Conservation (phyloP, 2,329 filamentous ascomycete species). For the Graphilbum sp. region DNA sequence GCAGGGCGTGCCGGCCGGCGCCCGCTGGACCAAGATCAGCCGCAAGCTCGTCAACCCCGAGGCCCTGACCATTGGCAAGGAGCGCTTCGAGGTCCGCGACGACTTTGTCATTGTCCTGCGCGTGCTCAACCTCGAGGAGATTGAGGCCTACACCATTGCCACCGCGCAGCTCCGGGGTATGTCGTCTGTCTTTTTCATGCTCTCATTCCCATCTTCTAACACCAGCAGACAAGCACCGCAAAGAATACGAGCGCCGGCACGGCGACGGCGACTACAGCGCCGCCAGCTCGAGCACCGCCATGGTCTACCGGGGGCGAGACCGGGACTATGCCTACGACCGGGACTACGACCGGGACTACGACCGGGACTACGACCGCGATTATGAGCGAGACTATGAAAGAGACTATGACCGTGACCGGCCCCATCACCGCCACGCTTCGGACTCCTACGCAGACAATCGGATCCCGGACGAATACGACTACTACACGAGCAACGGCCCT, state of each 20-base stretch:
- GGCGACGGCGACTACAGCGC: not conserved
- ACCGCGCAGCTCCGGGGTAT: slow-evolving; percentile 71
- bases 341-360: slow-evolving; percentile 2
- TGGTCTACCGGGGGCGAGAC: not conserved
- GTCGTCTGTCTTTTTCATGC: slow-evolving; percentile 11
- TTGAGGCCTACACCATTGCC: slow-evolving; percentile 68
- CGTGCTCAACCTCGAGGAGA: slow-evolving; percentile 76
- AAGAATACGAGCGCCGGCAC: slow-evolving; percentile 18
- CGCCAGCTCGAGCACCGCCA: not conserved
- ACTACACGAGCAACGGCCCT: no score
- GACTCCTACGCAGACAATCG: no score
- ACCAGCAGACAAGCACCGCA: slow-evolving; percentile 19
- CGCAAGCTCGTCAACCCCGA: slow-evolving; percentile 79
- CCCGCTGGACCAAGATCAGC: slow-evolving; percentile 87
- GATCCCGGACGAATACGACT: no score
- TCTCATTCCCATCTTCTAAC: not conserved
- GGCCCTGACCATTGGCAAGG: slow-evolving; percentile 70
- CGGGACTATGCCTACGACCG: not conserved
- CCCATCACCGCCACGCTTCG: no score
- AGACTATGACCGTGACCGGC: slow-evolving; percentile 7
- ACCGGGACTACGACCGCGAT: slow-evolving; percentile 4
- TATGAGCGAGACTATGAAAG: slow-evolving; percentile 1
- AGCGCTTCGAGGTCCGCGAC: slow-evolving; percentile 80
- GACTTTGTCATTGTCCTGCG: slow-evolving; percentile 88
- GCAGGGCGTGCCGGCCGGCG: slow-evolving; percentile 52